These are phyloP conservation scores for Mariannaea sp. DNA, from an alignment of 2,329 filamentous ascomycete genomes.

Conservation along the genomic window DNA sequence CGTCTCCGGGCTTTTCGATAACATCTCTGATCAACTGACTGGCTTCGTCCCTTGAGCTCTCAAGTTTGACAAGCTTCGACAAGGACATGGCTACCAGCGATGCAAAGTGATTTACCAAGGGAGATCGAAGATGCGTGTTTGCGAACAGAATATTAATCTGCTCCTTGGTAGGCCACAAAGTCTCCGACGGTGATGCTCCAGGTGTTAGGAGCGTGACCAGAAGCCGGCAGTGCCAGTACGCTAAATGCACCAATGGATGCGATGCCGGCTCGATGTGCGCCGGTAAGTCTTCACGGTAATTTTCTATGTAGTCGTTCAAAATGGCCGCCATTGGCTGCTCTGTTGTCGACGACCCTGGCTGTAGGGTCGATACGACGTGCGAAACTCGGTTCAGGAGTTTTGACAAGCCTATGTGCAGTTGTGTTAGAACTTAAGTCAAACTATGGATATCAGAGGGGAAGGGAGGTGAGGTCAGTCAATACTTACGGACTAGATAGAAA, in stretches of 20 bases:
- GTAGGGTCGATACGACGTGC: conserved; percentile 45
- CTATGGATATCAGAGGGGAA: no score
- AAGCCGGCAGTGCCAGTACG: conserved; percentile 72
- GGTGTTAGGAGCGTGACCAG: conserved; percentile 65
- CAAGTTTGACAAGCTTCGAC: conserved; percentile 60
- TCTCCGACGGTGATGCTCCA: conserved; percentile 58
- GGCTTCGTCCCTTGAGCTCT: conserved; percentile 62
- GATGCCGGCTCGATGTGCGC: conserved; percentile 56
- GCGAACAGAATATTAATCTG: conserved; percentile 62
- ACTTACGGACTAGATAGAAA: conserved; percentile 69
- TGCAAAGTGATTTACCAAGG: conserved; percentile 70
- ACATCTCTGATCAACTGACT: conserved; percentile 60
- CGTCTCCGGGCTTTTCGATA: conserved; percentile 55
- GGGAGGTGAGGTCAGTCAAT: no score
- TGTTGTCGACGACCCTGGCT: conserved; percentile 42
- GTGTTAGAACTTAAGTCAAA: conserved; percentile 12
- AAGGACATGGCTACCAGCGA: conserved; percentile 65
- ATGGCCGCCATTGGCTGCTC: conserved; percentile 43
- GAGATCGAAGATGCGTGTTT: conserved; percentile 60
- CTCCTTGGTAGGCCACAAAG: conserved; percentile 64
- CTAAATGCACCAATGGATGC: conserved; percentile 65
- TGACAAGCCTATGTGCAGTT: conserved; percentile 53
- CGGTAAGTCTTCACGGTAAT: conserved; percentile 69
- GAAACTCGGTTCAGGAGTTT: conserved; percentile 55
- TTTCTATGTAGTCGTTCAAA: conserved; percentile 53